Conservation (phyloP, 2,329 filamentous ascomycete genomes). For the Cladosporium sp. region DNA sequence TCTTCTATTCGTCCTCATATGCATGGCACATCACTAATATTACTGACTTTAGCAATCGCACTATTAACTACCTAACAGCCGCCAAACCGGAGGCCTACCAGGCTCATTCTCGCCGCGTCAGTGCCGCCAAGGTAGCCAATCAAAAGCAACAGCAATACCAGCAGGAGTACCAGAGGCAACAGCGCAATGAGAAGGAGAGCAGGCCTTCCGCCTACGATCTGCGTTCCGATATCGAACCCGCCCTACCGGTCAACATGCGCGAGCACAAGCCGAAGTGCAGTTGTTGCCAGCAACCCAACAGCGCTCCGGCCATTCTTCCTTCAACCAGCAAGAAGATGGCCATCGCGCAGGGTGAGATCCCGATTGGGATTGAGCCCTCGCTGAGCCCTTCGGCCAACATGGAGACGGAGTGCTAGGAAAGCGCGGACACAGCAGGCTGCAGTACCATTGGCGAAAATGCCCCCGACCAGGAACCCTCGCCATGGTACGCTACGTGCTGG, state of each 20-base stretch:
- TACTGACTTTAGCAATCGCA: constrained; percentile 11
- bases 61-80: constrained; percentile 6
- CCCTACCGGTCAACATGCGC: background rate
- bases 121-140: background rate
- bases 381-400: constrained; percentile 7
- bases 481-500: constrained; percentile 25
- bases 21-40: constrained; percentile 23
- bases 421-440: constrained; percentile 24
- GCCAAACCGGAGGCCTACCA: constrained; percentile 13
- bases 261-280: background rate
- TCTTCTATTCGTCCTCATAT: background rate
- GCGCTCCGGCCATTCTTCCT: constrained; percentile 2
- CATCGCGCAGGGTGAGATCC: constrained; percentile 21
- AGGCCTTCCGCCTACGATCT: background rate
- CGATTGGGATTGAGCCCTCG: constrained; percentile 19
- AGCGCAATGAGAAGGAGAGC: background rate
- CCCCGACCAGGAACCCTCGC: background rate
- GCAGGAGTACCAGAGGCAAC: background rate
- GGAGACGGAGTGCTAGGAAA: constrained; percentile 23
- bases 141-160: background rate
- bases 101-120: constrained; percentile 11
- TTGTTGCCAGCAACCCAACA: background rate
- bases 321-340: background rate
- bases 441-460: background rate
- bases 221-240: background rate